A percentile compares a stretch with the other conserved stretches of the same genome.
Evolutionary conservation across 202 grass and related monocot species (phyloP).

Genomic region (Schoenoplectus triqueter): DNA sequence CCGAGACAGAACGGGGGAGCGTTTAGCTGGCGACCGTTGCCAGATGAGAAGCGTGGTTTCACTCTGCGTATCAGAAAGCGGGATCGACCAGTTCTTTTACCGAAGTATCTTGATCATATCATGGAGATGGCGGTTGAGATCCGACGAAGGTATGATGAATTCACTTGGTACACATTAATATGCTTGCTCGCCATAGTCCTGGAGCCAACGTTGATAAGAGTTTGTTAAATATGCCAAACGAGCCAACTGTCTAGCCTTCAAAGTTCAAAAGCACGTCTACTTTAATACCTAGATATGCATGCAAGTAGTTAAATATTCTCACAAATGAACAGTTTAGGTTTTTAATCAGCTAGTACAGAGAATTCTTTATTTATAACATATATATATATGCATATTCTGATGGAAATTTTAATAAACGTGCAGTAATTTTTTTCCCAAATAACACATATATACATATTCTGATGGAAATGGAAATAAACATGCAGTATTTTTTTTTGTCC

Average conservation of each 20-base stretch:
- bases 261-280: slow-evolving; percentile 19
- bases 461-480: too few species aligned
- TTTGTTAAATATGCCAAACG: slow-evolving; percentile 30
- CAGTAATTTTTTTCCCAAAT: too few species aligned
- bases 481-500: too few species aligned
- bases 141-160: slow-evolving; percentile 40
- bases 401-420: too few species aligned
- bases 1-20: slow-evolving; percentile 51
- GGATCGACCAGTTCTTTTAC: slow-evolving; percentile 64
- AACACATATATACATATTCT: too few species aligned
- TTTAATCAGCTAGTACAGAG: too few species aligned
- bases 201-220: not conserved
- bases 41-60: slow-evolving; percentile 89
- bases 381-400: too few species aligned
- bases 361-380: too few species aligned
- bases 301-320: not conserved
- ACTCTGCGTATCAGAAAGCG: slow-evolving; percentile 78
- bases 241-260: slow-evolving; percentile 13
- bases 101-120: slow-evolving; percentile 85
- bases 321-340: not conserved
- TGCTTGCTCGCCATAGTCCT: not conserved
- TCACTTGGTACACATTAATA: not conserved
- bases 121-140: slow-evolving; percentile 60
- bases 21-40: slow-evolving; percentile 76
- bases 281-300: not conserved